These are phyloP conservation scores for Trichoderma afroharzianum DNA, from an alignment of 2,329 filamentous ascomycete genomes.

Conservation along the genomic window DNA sequence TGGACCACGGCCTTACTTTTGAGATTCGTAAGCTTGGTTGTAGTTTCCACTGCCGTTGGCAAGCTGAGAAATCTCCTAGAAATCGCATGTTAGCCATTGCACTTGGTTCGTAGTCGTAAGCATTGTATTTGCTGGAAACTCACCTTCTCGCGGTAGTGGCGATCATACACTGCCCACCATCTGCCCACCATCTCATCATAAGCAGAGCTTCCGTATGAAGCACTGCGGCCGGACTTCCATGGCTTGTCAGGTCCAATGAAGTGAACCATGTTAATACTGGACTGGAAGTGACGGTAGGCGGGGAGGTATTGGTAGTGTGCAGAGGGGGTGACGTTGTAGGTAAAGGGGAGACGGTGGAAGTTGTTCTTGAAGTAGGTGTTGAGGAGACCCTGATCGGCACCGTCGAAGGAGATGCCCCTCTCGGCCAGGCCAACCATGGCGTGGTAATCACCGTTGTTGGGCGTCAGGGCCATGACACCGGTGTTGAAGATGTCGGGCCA, in stretches of 20 bases:
- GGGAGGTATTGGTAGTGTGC: constrained; percentile 97
- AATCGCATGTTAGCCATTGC: background rate
- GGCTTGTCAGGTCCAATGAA: constrained; percentile 93
- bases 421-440: constrained; percentile 80
- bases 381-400: constrained; percentile 89
- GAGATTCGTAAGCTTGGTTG: constrained; percentile 47
- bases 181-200: constrained; percentile 80
- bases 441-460: constrained; percentile 83
- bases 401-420: constrained; percentile 89
- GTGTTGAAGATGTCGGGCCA: constrained; percentile 99
- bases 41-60: constrained; percentile 20
- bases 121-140: constrained; percentile 21
- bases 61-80: constrained; percentile 17
- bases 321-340: constrained; percentile 95
- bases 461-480: constrained; percentile 89
- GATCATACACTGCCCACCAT: constrained; percentile 95
- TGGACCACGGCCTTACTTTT: constrained; percentile 39
- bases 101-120: background rate
- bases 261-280: constrained; percentile 84
- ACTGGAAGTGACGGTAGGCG: constrained; percentile 89
- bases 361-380: constrained; percentile 88
- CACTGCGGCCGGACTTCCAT: constrained; percentile 66
- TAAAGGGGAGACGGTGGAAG: constrained; percentile 87
- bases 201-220: constrained; percentile 53
- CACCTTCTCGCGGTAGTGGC: constrained; percentile 66